These are phyloP conservation scores for Corchorus capsularis DNA, from an alignment of 345 rosid species.

Conservation along the genomic window DNA sequence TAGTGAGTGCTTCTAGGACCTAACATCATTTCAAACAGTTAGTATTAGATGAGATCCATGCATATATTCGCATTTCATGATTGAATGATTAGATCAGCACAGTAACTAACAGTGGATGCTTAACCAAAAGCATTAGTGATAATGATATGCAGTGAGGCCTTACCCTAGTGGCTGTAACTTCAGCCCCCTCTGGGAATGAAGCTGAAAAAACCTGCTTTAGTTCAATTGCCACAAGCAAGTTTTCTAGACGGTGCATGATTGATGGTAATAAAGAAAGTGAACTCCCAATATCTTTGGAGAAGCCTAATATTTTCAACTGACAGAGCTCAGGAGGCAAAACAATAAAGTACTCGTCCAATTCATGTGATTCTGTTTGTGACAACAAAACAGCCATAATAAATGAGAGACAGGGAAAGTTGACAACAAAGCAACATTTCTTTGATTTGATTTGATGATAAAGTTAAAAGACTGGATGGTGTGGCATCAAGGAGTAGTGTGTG, in stretches of 20 bases:
- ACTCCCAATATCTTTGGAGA: conserved; percentile 90
- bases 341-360: conserved; percentile 74
- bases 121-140: conserved; percentile 20
- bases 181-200: conserved; percentile 73
- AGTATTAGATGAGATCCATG: conserved; percentile 18
- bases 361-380: conserved; percentile 54
- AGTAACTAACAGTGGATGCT: neutral
- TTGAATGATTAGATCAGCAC: conserved; percentile 7
- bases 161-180: conserved; percentile 73
- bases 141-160: conserved; percentile 29
- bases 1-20: conserved; percentile 92
- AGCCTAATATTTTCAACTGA: conserved; percentile 78
- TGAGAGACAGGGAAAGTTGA: neutral
- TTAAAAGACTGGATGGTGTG: neutral
- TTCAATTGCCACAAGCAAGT: conserved; percentile 90
- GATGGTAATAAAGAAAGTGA: conserved; percentile 88
- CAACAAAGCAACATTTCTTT: neutral
- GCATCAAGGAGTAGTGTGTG: too few species aligned
- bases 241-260: conserved; percentile 87
- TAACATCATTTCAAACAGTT: conserved; percentile 36
- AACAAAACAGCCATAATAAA: conserved; percentile 23
- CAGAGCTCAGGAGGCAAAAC: conserved; percentile 87
- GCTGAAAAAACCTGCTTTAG: conserved; percentile 63
- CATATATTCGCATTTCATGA: conserved; percentile 1
- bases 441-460: conserved; percentile 4